Percentiles rank a stretch among this genome's conserved stretches.
phyloP scores from a whole-genome alignment of 2,329 filamentous ascomycete genomes.

The Trichophaea hybrida region DNA sequence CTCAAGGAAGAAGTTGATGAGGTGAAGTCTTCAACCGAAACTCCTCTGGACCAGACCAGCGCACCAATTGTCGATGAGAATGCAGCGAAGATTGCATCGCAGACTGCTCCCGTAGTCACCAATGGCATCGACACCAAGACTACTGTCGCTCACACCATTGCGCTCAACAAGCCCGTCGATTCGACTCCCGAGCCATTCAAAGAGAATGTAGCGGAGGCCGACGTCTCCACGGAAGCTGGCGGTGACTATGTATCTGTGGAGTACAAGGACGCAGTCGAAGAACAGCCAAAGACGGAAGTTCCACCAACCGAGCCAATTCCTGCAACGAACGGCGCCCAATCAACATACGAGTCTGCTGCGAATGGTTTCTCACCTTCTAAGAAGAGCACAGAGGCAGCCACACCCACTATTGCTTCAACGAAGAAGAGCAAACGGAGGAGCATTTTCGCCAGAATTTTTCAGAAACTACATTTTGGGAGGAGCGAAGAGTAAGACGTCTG shows the following conservation, averaged over 20 bases:
- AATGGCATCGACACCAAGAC: conserved; percentile 34
- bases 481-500: too few species aligned
- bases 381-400: conserved; percentile 25
- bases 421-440: conserved; percentile 32
- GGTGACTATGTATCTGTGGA: conserved; percentile 6
- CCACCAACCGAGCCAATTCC: conserved; percentile 34
- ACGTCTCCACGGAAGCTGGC: conserved; percentile 9
- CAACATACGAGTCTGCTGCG: conserved; percentile 16
- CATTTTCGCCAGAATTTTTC: conserved; percentile 37
- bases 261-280: conserved; percentile 15
- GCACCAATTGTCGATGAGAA: background rate
- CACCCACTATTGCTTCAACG: conserved; percentile 18
- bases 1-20: conserved; percentile 52
- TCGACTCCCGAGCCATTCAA: conserved; percentile 14
- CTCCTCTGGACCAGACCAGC: conserved; percentile 10
- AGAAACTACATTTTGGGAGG: conserved; percentile 33
- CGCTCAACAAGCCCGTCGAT: conserved; percentile 9
- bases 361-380: conserved; percentile 5
- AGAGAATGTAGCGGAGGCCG: conserved; percentile 13
- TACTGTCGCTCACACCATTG: background rate
- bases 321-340: conserved; percentile 7
- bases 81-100: background rate
- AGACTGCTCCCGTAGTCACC: conserved; percentile 27
- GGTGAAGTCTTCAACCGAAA: conserved; percentile 36
- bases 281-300: conserved; percentile 30